These are phyloP conservation scores for Ceratobasidium sp. DNA, from an alignment of 1,284 basidiomycete genomes.

Conservation along the genomic window DNA sequence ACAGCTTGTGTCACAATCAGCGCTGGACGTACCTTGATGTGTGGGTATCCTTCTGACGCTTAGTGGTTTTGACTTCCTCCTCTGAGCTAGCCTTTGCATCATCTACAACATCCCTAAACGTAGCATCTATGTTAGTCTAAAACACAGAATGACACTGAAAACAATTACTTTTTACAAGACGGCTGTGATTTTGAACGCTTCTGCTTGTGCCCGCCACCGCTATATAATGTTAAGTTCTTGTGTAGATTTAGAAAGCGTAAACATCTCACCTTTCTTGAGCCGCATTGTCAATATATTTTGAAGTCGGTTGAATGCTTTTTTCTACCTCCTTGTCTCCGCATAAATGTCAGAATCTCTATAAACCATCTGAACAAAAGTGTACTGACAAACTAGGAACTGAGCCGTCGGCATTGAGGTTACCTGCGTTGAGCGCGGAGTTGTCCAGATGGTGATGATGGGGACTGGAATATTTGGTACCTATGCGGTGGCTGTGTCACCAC, in stretches of 20 bases:
- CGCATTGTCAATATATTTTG: background rate
- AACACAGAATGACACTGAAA: background rate
- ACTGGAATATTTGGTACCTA: background rate
- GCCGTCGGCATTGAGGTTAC: background rate
- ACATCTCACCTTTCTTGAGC: background rate
- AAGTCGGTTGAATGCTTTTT: background rate
- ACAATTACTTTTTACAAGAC: background rate
- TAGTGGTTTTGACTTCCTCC: background rate
- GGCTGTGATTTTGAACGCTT: background rate
- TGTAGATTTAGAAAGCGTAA: too few species aligned
- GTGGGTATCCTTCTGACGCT: background rate
- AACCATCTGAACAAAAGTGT: too few species aligned
- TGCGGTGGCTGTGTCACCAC: too few species aligned
- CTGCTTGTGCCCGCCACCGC: background rate
- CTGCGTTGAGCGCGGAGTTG: background rate
- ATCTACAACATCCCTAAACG: background rate
- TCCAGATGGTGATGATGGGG: background rate
- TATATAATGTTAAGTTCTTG: background rate
- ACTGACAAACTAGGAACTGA: background rate
- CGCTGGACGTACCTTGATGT: too few species aligned
- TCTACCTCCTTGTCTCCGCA: background rate
- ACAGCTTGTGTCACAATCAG: too few species aligned
- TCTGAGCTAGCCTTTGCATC: background rate
- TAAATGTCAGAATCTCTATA: too few species aligned
- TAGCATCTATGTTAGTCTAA: background rate